A percentile compares a stretch with the other conserved stretches of the same genome.
phyloP scores from a whole-genome alignment of 164 flowering plant genomes.

The Sextonia rubra region DNA sequence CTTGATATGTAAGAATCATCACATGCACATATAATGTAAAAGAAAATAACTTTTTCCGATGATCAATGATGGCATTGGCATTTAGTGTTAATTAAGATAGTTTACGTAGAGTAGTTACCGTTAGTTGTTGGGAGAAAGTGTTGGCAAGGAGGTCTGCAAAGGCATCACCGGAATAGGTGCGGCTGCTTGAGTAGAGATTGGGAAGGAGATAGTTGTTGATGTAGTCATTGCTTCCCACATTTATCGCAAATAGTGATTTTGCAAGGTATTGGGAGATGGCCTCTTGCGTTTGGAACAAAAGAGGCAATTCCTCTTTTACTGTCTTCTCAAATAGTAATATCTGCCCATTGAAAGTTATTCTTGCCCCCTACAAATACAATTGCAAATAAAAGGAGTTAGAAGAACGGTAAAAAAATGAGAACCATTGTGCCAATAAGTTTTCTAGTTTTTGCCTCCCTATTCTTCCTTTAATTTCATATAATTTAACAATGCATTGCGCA shows the following conservation, averaged over 20 bases:
- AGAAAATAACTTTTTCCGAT: background rate
- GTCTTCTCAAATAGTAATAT: slow-evolving; percentile 28
- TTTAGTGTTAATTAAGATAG: background rate
- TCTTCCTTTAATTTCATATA: too few species aligned
- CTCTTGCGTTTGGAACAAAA: slow-evolving; percentile 12
- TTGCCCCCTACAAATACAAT: slow-evolving; percentile 22
- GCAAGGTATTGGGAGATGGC: slow-evolving; percentile 19
- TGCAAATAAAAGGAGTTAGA: background rate
- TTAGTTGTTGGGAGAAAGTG: slow-evolving; percentile 22
- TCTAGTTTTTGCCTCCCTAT: too few species aligned
- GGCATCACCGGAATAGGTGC: slow-evolving; percentile 16
- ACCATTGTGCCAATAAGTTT: too few species aligned
- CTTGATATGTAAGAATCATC: background rate
- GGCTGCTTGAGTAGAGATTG: slow-evolving; percentile 21
- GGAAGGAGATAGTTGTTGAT: slow-evolving; percentile 40
- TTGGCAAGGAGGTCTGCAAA: slow-evolving; percentile 29
- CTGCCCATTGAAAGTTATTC: slow-evolving; percentile 28
- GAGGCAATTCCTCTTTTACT: slow-evolving; percentile 16
- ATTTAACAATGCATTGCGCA: too few species aligned
- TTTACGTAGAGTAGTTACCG: slow-evolving; percentile 10
- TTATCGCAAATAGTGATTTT: slow-evolving; percentile 24
- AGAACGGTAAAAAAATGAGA: too few species aligned
- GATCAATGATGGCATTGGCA: too few species aligned
- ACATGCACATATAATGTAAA: background rate
- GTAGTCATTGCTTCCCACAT: slow-evolving; percentile 42